phyloP scores from a whole-genome alignment of 768 basidiomycete genomes.

The Kwoniella sp. region DNA sequence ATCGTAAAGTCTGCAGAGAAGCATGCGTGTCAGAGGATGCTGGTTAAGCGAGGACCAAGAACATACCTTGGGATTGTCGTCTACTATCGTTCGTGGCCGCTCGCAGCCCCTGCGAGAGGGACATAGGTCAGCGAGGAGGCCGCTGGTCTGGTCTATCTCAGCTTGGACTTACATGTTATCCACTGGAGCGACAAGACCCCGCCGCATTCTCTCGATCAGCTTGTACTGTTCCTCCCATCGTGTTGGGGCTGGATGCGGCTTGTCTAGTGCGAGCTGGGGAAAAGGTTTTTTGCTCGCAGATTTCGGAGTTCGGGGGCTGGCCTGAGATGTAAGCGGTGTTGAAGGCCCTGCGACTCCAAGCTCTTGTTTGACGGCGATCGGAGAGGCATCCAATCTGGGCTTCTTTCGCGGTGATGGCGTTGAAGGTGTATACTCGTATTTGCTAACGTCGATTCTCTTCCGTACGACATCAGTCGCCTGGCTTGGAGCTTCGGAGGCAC shows the following conservation, averaged over 20 bases:
- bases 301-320: slow-evolving; percentile 28
- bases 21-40: neutral
- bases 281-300: slow-evolving; percentile 40
- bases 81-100: slow-evolving; percentile 33
- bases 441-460: slow-evolving; percentile 4
- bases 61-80: slow-evolving; percentile 39
- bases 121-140: no score
- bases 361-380: slow-evolving; percentile 17
- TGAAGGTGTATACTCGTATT: slow-evolving; percentile 16
- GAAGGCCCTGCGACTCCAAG: slow-evolving; percentile 1
- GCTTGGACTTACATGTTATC: slow-evolving; percentile 68
- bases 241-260: slow-evolving; percentile 51
- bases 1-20: slow-evolving; percentile 68
- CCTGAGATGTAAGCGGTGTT: neutral
- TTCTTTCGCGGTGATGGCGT: slow-evolving; percentile 29
- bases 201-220: slow-evolving; percentile 74
- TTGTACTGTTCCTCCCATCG: slow-evolving; percentile 50
- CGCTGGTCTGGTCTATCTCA: no score
- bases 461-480: neutral
- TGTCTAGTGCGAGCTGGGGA: slow-evolving; percentile 44
- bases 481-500: neutral
- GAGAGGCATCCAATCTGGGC: neutral
- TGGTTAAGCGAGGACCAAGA: no score
- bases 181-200: slow-evolving; percentile 74
- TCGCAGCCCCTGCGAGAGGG: slow-evolving; percentile 57